Evolutionary conservation across 108 stramenopile genomes (phyloP).

Genomic region (Cyclostephanos invisitatus): DNA sequence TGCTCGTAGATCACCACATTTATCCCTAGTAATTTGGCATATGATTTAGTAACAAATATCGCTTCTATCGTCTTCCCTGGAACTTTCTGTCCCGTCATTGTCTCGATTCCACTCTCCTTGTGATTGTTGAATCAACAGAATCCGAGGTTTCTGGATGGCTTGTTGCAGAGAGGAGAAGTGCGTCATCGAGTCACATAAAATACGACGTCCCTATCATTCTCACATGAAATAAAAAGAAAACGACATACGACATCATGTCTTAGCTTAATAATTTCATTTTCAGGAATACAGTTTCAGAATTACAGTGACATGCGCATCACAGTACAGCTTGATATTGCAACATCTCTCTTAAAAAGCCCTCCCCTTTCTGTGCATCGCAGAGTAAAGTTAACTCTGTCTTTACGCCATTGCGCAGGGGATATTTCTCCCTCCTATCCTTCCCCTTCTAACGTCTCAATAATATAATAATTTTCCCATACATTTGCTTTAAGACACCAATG

Average conservation of each 20-base stretch:
- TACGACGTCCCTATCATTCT: background rate
- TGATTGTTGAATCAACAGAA: background rate
- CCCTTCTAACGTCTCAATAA: background rate
- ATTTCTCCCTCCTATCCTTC: background rate
- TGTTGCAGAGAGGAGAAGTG: background rate
- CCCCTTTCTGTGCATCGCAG: background rate
- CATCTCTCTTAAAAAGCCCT: conserved; percentile 8
- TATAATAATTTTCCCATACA: conserved; percentile 10
- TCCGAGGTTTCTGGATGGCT: background rate
- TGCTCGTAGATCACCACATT: background rate
- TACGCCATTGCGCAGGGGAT: background rate
- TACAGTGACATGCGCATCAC: conserved; percentile 3
- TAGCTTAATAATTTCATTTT: too few species aligned
- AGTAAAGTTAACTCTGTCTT: background rate
- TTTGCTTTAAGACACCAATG: conserved; percentile 11
- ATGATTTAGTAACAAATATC: background rate
- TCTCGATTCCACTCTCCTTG: background rate
- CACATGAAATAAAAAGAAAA: background rate
- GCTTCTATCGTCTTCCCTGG: background rate
- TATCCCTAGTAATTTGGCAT: background rate
- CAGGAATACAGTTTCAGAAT: background rate
- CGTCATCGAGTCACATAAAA: too few species aligned
- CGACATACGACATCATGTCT: too few species aligned
- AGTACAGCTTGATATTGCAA: conserved; percentile 8
- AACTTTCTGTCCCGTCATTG: background rate